Conservation (phyloP, 2,329 filamentous ascomycete species). For the Saccharata proteae region DNA sequence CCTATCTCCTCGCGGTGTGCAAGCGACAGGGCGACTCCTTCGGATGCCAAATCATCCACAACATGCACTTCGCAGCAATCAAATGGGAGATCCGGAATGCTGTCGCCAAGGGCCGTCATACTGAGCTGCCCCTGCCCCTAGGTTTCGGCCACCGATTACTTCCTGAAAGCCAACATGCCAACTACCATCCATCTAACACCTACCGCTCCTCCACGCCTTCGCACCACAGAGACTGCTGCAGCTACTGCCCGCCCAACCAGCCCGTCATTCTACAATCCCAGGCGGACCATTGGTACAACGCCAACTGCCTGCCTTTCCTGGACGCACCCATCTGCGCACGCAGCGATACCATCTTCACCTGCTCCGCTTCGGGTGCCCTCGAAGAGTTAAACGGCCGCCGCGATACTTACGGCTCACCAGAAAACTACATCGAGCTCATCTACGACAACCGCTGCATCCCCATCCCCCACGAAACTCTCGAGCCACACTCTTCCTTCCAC, state of each 20-base stretch:
- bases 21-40: constrained; percentile 19
- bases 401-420: too few species aligned
- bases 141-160: constrained; percentile 19
- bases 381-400: neutral
- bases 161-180: constrained; percentile 9
- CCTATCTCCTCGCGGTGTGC: constrained; percentile 32
- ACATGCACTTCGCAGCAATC: constrained; percentile 28
- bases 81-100: constrained; percentile 24
- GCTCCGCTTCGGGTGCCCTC: constrained; percentile 6
- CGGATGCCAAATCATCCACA: constrained; percentile 22
- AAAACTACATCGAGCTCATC: too few species aligned
- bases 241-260: constrained; percentile 14
- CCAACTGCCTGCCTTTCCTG: constrained; percentile 20
- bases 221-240: constrained; percentile 11
- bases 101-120: constrained; percentile 15
- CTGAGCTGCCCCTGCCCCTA: constrained; percentile 16
- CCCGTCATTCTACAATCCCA: constrained; percentile 12
- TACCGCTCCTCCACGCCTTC: constrained; percentile 13
- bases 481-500: too few species aligned
- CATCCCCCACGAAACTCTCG: too few species aligned
- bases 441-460: too few species aligned
- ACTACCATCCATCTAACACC: neutral
- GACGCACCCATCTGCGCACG: constrained; percentile 13
- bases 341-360: constrained; percentile 16
- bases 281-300: constrained; percentile 21